Percentiles rank a stretch among this genome's conserved stretches.
phyloP scores from a whole-genome alignment of 2,329 filamentous ascomycete genomes.

The Hirsutella minnesotensis region DNA sequence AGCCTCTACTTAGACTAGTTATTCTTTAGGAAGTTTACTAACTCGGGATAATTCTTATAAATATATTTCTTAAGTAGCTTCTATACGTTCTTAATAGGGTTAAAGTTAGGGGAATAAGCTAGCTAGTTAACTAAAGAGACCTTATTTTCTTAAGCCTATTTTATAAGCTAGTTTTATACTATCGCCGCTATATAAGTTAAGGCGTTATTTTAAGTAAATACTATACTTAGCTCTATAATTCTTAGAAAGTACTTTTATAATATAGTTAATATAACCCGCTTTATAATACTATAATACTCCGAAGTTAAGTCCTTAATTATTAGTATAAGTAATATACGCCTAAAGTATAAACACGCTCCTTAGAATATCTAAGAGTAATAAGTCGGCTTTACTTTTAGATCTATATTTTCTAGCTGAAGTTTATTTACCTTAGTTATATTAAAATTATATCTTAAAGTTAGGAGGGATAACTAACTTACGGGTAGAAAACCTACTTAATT shows the following conservation, averaged over 20 bases:
- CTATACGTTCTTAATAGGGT: constrained; percentile 6
- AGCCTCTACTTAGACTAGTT: background rate
- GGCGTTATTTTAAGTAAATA: background rate
- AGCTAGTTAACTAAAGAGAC: constrained; percentile 1
- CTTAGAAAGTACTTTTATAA: background rate
- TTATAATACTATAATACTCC: background rate
- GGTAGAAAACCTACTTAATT: background rate
- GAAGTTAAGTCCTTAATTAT: background rate
- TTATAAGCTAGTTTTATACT: background rate
- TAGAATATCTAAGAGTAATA: background rate
- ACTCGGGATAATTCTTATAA: constrained; percentile 1
- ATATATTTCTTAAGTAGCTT: constrained; percentile 6
- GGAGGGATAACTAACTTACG: background rate
- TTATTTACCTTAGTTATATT: background rate
- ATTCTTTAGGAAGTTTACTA: constrained; percentile 1
- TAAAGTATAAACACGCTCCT: no score
- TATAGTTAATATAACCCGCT: background rate
- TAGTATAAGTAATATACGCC: background rate
- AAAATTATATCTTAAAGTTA: background rate
- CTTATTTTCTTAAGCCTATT: constrained; percentile 1
- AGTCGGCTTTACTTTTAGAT: background rate
- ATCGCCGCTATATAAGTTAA: background rate
- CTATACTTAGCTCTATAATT: background rate
- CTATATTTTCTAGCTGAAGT: background rate
- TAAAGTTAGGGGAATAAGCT: constrained; percentile 4